A percentile compares a stretch with the other conserved stretches of the same genome.
Conservation (phyloP, 139 green algal species). For the Chlorella sp. region DNA sequence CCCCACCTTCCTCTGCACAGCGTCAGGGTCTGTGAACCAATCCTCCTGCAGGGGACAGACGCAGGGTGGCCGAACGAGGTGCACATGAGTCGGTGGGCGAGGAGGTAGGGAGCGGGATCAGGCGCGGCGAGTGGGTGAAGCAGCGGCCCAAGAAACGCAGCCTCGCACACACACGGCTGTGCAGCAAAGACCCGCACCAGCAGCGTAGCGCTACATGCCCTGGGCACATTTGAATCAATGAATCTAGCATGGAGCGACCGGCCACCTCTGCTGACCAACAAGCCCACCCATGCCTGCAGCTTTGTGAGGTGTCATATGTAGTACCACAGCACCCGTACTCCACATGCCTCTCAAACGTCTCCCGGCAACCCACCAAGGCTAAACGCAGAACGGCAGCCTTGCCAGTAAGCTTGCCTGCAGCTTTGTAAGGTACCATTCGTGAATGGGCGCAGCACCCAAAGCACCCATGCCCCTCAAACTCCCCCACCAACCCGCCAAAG, state of each 20-base stretch:
- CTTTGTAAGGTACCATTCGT: conserved; percentile 70
- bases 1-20: conserved; percentile 73
- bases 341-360: too few species aligned
- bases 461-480: too few species aligned
- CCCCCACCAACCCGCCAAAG: not conserved
- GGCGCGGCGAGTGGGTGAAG: too few species aligned
- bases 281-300: not conserved
- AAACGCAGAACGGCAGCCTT: not conserved
- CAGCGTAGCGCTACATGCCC: not conserved
- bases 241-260: not conserved
- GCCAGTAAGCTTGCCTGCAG: not conserved
- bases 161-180: not conserved
- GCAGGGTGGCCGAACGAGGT: not conserved
- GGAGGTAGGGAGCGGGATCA: not conserved
- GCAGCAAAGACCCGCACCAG: not conserved
- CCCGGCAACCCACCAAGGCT: not conserved
- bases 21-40: conserved; percentile 89
- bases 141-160: not conserved
- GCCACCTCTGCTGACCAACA: too few species aligned
- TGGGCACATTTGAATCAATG: too few species aligned
- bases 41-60: conserved; percentile 75
- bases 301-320: too few species aligned
- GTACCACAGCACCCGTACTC: conserved; percentile 61
- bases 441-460: conserved; percentile 65
- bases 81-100: not conserved